phyloP scores from a whole-genome alignment of 208 protist species.

The Kentomonas sorsogonicus region DNA sequence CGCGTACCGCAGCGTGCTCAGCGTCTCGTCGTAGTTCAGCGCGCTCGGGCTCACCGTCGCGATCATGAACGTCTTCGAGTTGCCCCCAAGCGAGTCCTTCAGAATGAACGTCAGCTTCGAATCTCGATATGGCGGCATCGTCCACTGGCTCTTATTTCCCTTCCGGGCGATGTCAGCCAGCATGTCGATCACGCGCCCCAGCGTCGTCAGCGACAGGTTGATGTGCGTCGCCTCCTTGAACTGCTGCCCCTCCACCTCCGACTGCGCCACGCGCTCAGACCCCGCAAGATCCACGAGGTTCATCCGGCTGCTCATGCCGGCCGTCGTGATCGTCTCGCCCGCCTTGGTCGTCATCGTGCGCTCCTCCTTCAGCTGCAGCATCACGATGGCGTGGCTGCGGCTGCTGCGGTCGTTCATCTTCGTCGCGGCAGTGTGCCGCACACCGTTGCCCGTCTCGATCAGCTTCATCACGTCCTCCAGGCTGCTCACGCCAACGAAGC shows the following conservation, averaged over 20 bases:
- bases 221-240: slow-evolving; percentile 80
- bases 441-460: slow-evolving; percentile 50
- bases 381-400: slow-evolving; percentile 84
- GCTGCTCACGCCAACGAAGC: slow-evolving; percentile 26
- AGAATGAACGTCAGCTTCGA: slow-evolving; percentile 80
- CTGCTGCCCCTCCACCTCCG: slow-evolving; percentile 49
- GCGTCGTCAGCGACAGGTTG: slow-evolving; percentile 81
- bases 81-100: slow-evolving; percentile 77
- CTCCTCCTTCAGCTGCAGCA: slow-evolving; percentile 43
- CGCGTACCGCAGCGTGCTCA: slow-evolving; percentile 78
- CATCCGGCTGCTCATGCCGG: slow-evolving; percentile 38
- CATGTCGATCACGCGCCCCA: slow-evolving; percentile 78
- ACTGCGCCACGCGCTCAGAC: slow-evolving; percentile 65
- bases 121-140: slow-evolving; percentile 61
- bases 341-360: slow-evolving; percentile 26
- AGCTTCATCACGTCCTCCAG: slow-evolving; percentile 47
- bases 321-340: slow-evolving; percentile 73
- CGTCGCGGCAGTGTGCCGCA: slow-evolving; percentile 72
- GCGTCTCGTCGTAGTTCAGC: slow-evolving; percentile 64
- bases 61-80: slow-evolving; percentile 92
- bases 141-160: slow-evolving; percentile 8
- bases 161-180: slow-evolving; percentile 36
- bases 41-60: slow-evolving; percentile 82
- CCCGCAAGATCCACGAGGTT: slow-evolving; percentile 93
- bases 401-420: slow-evolving; percentile 86